These are phyloP conservation scores for Xylariaceae sp. DNA, from an alignment of 2,329 filamentous ascomycete species.

Conservation along the genomic window DNA sequence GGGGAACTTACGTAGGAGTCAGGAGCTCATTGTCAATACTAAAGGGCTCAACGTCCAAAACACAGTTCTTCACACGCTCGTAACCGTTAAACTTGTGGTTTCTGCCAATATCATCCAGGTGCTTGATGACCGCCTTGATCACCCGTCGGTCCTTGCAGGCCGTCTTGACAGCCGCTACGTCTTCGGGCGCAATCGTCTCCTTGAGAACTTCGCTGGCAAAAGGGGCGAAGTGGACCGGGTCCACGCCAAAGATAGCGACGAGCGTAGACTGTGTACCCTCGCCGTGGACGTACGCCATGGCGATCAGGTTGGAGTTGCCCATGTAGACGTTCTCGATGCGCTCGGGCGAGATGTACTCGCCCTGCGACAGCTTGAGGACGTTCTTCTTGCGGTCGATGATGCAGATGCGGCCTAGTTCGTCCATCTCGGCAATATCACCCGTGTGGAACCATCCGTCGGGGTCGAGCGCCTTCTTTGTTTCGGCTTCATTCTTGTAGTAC, in stretches of 20 bases:
- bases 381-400: constrained; percentile 98
- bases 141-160: constrained; percentile 67
- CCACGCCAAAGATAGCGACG: constrained; percentile 82
- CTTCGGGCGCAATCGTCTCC: constrained; percentile 56
- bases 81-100: constrained; percentile 88
- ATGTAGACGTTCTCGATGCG: constrained; percentile 93
- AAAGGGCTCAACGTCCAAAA: constrained; percentile 82
- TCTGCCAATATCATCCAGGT: constrained; percentile 72
- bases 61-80: constrained; percentile 70
- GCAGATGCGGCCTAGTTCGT: constrained; percentile 78
- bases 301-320: constrained; percentile 70
- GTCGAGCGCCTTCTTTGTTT: constrained; percentile 77
- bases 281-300: constrained; percentile 84
- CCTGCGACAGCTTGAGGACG: constrained; percentile 95
- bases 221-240: constrained; percentile 74
- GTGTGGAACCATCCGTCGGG: constrained; percentile 96
- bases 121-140: constrained; percentile 66
- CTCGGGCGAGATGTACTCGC: constrained; percentile 97
- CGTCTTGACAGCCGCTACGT: constrained; percentile 61
- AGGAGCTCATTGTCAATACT: constrained; percentile 86
- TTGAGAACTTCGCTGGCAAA: constrained; percentile 75
- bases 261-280: constrained; percentile 76
- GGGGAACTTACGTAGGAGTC: constrained; percentile 69
- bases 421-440: constrained; percentile 83
- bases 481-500: constrained; percentile 86